Conservation (phyloP, 345 rosid species). For the Bretschneidera sinensis region DNA sequence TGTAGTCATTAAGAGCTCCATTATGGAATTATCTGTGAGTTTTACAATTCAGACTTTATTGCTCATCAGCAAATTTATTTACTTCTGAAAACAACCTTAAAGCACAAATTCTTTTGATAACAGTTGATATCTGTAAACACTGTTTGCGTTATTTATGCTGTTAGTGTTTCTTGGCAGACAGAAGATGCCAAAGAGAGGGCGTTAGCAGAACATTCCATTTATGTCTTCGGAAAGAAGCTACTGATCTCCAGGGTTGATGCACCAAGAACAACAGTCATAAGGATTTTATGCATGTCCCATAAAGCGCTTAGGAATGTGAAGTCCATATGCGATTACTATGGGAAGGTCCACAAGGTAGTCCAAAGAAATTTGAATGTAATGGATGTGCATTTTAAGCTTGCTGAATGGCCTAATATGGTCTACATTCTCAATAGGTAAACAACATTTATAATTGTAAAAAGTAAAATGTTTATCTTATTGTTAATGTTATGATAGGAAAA, state of each 20-base stretch:
- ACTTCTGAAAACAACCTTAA: no score
- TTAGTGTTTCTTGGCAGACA: constrained; percentile 29
- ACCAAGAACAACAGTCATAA: constrained; percentile 42
- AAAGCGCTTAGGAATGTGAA: no score
- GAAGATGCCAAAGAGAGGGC: constrained; percentile 44
- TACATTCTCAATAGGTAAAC: constrained; percentile 34
- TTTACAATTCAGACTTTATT: no score
- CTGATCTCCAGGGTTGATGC: constrained; percentile 38
- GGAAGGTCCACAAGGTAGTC: constrained; percentile 3
- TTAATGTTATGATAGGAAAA: no score
- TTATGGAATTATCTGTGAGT: no score
- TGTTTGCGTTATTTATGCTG: constrained; percentile 4
- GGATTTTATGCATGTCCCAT: constrained; percentile 20
- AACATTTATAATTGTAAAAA: background rate
- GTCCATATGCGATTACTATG: constrained; percentile 16
- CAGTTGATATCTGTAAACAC: no score
- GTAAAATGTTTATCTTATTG: constrained; percentile 3
- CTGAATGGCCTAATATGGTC: constrained; percentile 47
- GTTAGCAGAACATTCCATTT: constrained; percentile 28
- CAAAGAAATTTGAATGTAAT: background rate
- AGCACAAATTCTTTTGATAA: no score
- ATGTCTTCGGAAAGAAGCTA: constrained; percentile 20
- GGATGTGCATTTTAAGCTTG: constrained; percentile 28
- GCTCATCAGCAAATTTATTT: no score
- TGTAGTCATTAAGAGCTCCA: no score